Percentiles rank a stretch among this genome's conserved stretches.
These are phyloP conservation scores for Rutstroemia sp. DNA, from an alignment of 2,329 filamentous ascomycete species.

Conservation along the genomic window DNA sequence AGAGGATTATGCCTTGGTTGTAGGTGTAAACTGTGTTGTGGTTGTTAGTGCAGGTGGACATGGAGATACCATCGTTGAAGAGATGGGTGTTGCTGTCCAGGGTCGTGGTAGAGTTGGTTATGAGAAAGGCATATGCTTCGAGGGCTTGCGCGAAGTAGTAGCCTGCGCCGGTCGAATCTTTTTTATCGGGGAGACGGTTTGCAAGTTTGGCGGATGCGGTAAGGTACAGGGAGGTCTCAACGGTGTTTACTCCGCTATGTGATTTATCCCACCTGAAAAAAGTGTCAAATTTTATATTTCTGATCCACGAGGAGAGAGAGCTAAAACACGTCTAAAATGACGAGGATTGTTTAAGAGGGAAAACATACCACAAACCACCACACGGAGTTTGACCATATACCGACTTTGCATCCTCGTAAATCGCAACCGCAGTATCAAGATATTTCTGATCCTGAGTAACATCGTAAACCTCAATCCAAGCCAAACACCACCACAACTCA, in stretches of 20 bases:
- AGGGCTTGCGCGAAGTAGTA: slow-evolving; percentile 52
- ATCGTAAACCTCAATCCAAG: slow-evolving; percentile 49
- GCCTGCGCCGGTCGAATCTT: slow-evolving; percentile 35
- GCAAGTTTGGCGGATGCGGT: slow-evolving; percentile 47
- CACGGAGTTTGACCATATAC: slow-evolving; percentile 43
- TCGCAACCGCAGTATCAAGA: slow-evolving; percentile 42
- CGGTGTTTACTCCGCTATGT: slow-evolving; percentile 45
- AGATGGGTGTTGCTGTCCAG: slow-evolving; percentile 40
- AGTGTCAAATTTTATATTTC: not conserved
- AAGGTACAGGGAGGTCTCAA: slow-evolving; percentile 51
- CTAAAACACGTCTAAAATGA: not conserved
- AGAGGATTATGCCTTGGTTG: slow-evolving; percentile 55
- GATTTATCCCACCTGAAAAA: slow-evolving; percentile 43
- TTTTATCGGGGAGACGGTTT: slow-evolving; percentile 39
- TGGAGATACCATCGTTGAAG: slow-evolving; percentile 46
- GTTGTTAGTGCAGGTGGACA: slow-evolving; percentile 42
- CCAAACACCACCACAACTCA: slow-evolving; percentile 58
- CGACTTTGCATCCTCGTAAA: slow-evolving; percentile 50
- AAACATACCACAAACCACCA: slow-evolving; percentile 41
- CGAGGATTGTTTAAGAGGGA: not conserved
- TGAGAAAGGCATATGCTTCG: slow-evolving; percentile 45
- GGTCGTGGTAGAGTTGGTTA: slow-evolving; percentile 34
- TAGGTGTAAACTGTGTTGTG: slow-evolving; percentile 41
- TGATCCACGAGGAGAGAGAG: not conserved
- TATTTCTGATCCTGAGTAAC: slow-evolving; percentile 45